Conservation (phyloP, 2,329 filamentous ascomycete species). For the Gnomoniopsis smithogilvyi region DNA sequence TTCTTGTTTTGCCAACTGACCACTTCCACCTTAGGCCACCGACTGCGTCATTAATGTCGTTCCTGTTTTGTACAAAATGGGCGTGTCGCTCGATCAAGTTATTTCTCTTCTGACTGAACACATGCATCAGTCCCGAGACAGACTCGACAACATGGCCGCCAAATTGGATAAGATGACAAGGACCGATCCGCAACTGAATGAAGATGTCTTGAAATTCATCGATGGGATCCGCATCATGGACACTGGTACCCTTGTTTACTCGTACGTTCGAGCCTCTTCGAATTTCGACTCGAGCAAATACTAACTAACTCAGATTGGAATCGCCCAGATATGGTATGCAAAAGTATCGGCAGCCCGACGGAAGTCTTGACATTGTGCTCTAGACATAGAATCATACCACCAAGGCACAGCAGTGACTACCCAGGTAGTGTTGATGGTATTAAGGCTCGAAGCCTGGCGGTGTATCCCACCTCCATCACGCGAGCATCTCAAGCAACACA, state of each 20-base stretch:
- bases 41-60: constrained; percentile 20
- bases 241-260: constrained; percentile 31
- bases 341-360: constrained; percentile 28
- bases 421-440: too few relatives aligned
- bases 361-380: constrained; percentile 30
- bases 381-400: constrained; percentile 6
- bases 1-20: neutral
- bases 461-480: too few relatives aligned
- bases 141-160: constrained; percentile 10
- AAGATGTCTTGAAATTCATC: constrained; percentile 23
- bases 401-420: constrained; percentile 4
- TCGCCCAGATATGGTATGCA: constrained; percentile 31
- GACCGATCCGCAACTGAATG: constrained; percentile 14
- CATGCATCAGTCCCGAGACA: constrained; percentile 16
- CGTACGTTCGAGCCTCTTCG: constrained; percentile 22
- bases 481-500: too few relatives aligned
- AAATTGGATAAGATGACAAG: constrained; percentile 9
- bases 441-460: too few relatives aligned
- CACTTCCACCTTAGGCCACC: constrained; percentile 15
- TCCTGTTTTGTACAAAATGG: constrained; percentile 19
- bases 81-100: constrained; percentile 1
- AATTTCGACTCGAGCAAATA: neutral
- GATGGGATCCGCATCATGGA: constrained; percentile 29
- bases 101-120: constrained; percentile 6
- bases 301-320: constrained; percentile 25